A percentile compares a stretch with the other conserved stretches of the same genome.
These are phyloP conservation scores for Coix lacrymajobi DNA, from an alignment of 176 grass and related monocot species.

Conservation along the genomic window DNA sequence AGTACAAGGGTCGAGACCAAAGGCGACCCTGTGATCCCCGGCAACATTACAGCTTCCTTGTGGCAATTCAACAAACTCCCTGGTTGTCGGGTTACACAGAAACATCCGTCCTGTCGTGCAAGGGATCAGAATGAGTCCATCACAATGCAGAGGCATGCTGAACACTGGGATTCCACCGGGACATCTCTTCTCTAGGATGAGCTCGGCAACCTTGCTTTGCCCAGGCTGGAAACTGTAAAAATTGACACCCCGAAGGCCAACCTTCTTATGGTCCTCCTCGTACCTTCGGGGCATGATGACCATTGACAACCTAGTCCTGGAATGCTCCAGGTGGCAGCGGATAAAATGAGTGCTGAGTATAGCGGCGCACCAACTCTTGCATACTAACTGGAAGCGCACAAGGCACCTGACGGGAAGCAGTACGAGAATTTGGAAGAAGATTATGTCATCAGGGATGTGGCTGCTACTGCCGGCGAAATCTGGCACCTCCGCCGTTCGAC, in stretches of 20 bases:
- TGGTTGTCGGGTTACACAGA: neutral
- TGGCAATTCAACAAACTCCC: neutral
- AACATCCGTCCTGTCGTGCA: neutral
- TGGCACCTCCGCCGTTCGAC: neutral
- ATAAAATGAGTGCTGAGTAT: neutral
- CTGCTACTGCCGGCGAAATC: neutral
- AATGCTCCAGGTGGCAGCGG: neutral
- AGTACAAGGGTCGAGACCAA: neutral
- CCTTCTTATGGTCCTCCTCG: neutral
- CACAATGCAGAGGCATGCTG: neutral
- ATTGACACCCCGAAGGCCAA: neutral
- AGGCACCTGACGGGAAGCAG: neutral
- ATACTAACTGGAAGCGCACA: neutral
- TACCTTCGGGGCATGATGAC: neutral
- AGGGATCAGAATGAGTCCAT: neutral
- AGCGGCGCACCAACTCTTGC: neutral
- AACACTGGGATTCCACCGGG: neutral
- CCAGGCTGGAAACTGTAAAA: neutral
- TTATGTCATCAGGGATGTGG: neutral
- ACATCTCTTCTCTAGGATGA: neutral
- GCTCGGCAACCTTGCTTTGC: neutral
- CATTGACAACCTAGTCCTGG: neutral
- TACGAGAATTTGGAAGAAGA: neutral
- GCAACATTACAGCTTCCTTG: no score
- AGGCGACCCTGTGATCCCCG: neutral